phyloP scores from a whole-genome alignment of 225 moss, liverwort and hornwort species.

The Straminergon stramineum region DNA sequence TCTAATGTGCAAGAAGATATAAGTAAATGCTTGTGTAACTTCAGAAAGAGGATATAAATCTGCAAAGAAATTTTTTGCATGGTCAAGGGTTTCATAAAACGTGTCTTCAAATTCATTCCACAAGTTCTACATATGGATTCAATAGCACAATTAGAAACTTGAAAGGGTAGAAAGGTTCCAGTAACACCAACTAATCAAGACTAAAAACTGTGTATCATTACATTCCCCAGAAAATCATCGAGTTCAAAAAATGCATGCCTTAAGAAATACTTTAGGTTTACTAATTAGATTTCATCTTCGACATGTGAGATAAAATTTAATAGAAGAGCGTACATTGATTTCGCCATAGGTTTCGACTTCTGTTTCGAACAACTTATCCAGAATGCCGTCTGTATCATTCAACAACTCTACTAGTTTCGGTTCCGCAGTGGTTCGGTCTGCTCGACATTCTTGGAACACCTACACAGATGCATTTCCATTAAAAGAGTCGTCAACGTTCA shows the following conservation, averaged over 20 bases:
- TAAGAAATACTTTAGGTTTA: not conserved
- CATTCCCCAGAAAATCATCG: not conserved
- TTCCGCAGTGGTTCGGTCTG: conserved; percentile 48
- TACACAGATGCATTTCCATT: not conserved
- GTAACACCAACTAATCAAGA: not conserved
- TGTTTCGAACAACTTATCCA: conserved; percentile 56
- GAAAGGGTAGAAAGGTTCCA: not conserved
- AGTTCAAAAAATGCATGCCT: not conserved
- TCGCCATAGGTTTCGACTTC: conserved; percentile 75
- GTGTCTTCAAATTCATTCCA: conserved; percentile 80
- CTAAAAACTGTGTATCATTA: not conserved
- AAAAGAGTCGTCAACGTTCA: not conserved
- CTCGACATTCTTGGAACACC: conserved; percentile 67
- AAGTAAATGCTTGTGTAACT: not conserved
- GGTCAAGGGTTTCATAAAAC: conserved; percentile 61
- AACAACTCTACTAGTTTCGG: conserved; percentile 42
- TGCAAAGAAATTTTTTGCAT: conserved; percentile 66
- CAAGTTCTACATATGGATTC: conserved; percentile 32
- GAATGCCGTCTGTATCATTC: conserved; percentile 42
- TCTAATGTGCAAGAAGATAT: not conserved
- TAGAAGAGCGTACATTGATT: conserved; percentile 12
- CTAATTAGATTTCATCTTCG: not conserved
- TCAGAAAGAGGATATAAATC: conserved; percentile 70
- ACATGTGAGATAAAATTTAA: not conserved
- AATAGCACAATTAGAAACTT: not conserved